These are phyloP conservation scores for Penicillium sp. DNA, from an alignment of 2,329 filamentous ascomycete species.

Conservation along the genomic window DNA sequence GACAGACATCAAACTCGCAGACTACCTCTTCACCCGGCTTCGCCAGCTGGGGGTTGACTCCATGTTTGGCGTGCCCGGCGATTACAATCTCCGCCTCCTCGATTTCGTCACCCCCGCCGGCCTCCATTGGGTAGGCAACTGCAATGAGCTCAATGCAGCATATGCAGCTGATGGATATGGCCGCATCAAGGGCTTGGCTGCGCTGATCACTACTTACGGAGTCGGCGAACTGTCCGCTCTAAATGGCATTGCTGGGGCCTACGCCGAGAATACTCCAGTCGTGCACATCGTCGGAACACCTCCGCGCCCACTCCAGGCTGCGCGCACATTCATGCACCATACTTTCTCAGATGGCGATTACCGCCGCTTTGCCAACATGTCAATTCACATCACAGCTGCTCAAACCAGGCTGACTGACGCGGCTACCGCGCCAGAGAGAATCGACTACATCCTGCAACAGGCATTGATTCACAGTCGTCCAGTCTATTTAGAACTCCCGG, in stretches of 20 bases:
- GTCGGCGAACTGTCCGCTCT: conserved; percentile 70
- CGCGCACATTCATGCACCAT: conserved; percentile 59
- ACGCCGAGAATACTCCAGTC: conserved; percentile 70
- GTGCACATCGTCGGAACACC: conserved; percentile 62
- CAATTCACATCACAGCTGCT: conserved; percentile 52
- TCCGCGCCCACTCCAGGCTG: conserved; percentile 46
- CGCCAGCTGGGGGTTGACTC: conserved; percentile 66
- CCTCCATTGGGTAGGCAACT: conserved; percentile 66
- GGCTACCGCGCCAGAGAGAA: conserved; percentile 49
- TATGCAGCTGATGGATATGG: conserved; percentile 38
- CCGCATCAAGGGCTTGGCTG: conserved; percentile 33
- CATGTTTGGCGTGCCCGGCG: conserved; percentile 69
- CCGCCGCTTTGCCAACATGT: conserved; percentile 54
- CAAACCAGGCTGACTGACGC: conserved; percentile 53
- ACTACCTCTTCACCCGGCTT: conserved; percentile 66
- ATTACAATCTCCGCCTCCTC: conserved; percentile 70
- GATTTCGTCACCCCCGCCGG: conserved; percentile 64
- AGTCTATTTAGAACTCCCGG: conserved; percentile 58
- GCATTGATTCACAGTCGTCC: conserved; percentile 57
- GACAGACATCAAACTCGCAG: conserved; percentile 31
- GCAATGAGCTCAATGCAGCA: conserved; percentile 73
- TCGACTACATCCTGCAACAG: conserved; percentile 54
- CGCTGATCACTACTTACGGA: conserved; percentile 47
- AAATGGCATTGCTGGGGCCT: conserved; percentile 74
- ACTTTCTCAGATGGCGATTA: conserved; percentile 66